Evolutionary conservation across 2,329 filamentous ascomycete genomes (phyloP), one percentile per base, ranked within the genome.

Genomic region (Penicillium fuscoglaucum): DNA sequence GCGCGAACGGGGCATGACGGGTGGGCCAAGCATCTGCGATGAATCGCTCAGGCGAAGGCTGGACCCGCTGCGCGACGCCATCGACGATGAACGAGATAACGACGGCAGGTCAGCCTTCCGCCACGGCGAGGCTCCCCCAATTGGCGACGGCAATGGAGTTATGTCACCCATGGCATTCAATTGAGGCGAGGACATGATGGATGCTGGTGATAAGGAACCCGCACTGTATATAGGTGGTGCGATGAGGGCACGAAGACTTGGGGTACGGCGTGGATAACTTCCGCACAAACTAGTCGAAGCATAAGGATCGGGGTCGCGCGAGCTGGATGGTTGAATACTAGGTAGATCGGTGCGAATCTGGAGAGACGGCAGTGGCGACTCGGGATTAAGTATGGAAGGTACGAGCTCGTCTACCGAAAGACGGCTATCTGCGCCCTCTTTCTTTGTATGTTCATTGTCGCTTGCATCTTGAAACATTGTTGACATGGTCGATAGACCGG

Each of bases 91-190:
- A 17, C 78, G 73, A 13, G 78, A 79, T 24, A 77, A 63, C 0
- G 75, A 74, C 24, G 74, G 70, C 80, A 87, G 50, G 75, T 73
- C 33, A 79, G 80, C 84, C 1, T 87, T 89, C 44, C 67, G 70
- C 76, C 75, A 78, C 24, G 74, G 68, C 26, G 72, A 69, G 6
- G 63, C 63, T 19, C 70, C 71, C 33, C 72, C 81, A 46, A 93
- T 80, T 4, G 90, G 90, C 24, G 90, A 93, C 3, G 90, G 90
- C 35, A 95, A 78, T 55, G 90, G 90, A 4, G 90, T 93, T 61
- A 95, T 82, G 71, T 91, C 88, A 61, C 87, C 86, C 85, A 92
- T 88, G 46, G 89, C 89, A 59, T 86, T 83, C 55, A 92, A 84
- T 63, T 90, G 84, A 4, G 90, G 90, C 56, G 89, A 92, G 7